Evolutionary conservation across 257 asterid species (phyloP).

Genomic region (Henckelia pumila): DNA sequence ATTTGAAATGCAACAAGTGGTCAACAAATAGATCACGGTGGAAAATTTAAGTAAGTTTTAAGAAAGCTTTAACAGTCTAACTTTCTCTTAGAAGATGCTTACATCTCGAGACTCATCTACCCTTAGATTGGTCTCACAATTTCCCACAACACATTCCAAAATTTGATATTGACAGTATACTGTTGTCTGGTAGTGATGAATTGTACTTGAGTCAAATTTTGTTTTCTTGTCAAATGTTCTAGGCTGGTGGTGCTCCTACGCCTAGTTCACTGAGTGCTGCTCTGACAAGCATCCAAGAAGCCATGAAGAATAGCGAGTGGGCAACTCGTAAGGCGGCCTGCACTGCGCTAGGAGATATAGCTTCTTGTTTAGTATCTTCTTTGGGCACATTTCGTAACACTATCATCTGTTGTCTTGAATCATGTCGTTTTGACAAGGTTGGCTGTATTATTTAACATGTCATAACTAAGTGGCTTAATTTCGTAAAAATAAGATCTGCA

Average conservation of each 20-base stretch:
- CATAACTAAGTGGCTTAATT: slow-evolving; percentile 20
- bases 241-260: slow-evolving; percentile 91
- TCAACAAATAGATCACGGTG: slow-evolving; percentile 2
- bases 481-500: slow-evolving; percentile 26
- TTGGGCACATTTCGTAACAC: slow-evolving; percentile 64
- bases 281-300: slow-evolving; percentile 74
- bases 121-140: background rate
- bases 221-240: slow-evolving; percentile 31
- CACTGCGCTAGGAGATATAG: slow-evolving; percentile 77
- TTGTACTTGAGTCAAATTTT: slow-evolving; percentile 12
- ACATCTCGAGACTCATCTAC: background rate
- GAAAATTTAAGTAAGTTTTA: background rate
- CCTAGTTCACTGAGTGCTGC: slow-evolving; percentile 62
- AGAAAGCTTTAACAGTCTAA: background rate
- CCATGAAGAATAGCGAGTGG: slow-evolving; percentile 86
- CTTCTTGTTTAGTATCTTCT: slow-evolving; percentile 72
- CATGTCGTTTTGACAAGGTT: slow-evolving; percentile 97
- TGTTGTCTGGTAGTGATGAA: background rate
- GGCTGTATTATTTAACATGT: slow-evolving; percentile 21
- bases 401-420: slow-evolving; percentile 70
- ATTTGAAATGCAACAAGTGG: slow-evolving; percentile 13
- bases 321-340: slow-evolving; percentile 88
- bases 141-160: slow-evolving; percentile 22
- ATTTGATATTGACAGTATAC: background rate
- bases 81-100: background rate